Evolutionary conservation across 1,284 basidiomycete species (phyloP).

Genomic region (Bjerkandera adusta): DNA sequence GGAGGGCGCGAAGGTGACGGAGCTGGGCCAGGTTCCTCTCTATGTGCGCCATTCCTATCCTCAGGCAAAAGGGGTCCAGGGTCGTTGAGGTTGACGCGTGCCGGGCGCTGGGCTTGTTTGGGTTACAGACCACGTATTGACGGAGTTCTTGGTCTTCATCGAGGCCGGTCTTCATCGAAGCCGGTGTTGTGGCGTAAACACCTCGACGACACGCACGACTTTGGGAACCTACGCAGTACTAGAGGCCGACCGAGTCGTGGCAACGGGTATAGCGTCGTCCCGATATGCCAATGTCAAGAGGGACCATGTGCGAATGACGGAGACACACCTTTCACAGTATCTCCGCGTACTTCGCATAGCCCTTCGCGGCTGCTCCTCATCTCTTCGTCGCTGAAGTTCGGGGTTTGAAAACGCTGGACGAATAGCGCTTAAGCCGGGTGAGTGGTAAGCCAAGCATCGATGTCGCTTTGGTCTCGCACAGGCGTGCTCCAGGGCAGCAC

Average conservation of each 20-base stretch:
- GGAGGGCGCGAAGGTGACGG: neutral
- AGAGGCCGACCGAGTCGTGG: slow-evolving; percentile 67
- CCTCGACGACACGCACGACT: slow-evolving; percentile 74
- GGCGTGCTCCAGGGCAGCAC: too few relatives aligned
- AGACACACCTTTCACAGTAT: slow-evolving; percentile 60
- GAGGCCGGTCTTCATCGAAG: slow-evolving; percentile 59
- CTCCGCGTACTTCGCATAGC: slow-evolving; percentile 70
- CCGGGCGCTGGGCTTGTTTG: slow-evolving; percentile 47
- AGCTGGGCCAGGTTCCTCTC: neutral
- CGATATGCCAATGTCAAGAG: slow-evolving; percentile 25
- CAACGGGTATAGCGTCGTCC: slow-evolving; percentile 79
- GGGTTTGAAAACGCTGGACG: too few relatives aligned
- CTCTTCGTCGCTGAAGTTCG: too few relatives aligned
- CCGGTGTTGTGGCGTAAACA: slow-evolving; percentile 69
- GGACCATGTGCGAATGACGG: neutral
- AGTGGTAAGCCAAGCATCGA: too few relatives aligned
- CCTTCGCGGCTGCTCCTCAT: too few relatives aligned
- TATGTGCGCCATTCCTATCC: slow-evolving; percentile 24
- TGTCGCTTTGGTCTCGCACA: too few relatives aligned
- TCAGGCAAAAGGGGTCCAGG: slow-evolving; percentile 36
- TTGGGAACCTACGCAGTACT: slow-evolving; percentile 69
- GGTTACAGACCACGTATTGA: slow-evolving; percentile 78
- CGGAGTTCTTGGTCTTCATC: slow-evolving; percentile 63
- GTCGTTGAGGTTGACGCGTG: slow-evolving; percentile 64
- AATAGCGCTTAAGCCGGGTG: too few relatives aligned